These are phyloP conservation scores for Dictyostelium intermedium DNA, from an alignment of 78 protist species.

Conservation along the genomic window DNA sequence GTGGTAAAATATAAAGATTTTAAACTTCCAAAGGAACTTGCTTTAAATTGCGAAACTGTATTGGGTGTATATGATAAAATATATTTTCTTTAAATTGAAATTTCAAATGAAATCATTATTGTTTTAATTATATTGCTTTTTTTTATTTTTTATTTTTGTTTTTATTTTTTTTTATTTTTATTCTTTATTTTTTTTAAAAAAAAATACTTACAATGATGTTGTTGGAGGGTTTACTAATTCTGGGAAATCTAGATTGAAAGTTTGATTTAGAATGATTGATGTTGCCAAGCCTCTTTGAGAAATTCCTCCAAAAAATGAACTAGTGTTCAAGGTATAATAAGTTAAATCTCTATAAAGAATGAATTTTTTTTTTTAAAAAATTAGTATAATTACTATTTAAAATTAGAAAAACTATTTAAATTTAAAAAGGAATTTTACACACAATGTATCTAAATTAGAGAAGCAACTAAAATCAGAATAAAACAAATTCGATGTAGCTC, in stretches of 20 bases:
- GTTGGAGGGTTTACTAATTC: background rate
- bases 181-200: background rate
- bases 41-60: background rate
- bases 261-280: background rate
- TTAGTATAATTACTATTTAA: too few species aligned
- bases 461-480: background rate
- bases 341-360: background rate
- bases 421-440: background rate
- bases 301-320: background rate
- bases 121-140: too few species aligned
- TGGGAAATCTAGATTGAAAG: background rate
- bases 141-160: too few species aligned
- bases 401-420: background rate
- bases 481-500: background rate
- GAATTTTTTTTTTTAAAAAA: too few species aligned
- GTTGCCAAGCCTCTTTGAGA: background rate
- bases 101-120: too few species aligned
- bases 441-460: background rate
- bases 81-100: background rate
- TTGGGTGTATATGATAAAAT: background rate
- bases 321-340: background rate
- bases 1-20: background rate
- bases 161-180: too few species aligned
- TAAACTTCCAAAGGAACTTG: background rate
- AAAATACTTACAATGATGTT: background rate